phyloP scores from a whole-genome alignment of 192 early-diverging fungal genomes.

The Allomyces arbusculus region DNA sequence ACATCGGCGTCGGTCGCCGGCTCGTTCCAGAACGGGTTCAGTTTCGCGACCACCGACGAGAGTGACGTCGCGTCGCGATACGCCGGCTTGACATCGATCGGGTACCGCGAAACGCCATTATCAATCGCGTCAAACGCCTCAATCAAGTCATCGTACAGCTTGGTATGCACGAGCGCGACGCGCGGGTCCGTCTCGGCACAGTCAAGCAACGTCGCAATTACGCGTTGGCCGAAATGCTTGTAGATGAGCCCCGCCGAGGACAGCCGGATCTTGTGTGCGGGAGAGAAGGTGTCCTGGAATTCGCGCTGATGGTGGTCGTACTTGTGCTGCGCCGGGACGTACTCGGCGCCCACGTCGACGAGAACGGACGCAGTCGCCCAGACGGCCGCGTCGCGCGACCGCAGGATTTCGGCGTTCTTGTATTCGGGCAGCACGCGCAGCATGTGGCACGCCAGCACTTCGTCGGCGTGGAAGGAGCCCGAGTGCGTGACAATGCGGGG shows the following conservation, averaged over 20 bases:
- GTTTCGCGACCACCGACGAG: constrained; percentile 50
- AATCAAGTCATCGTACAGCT: constrained; percentile 69
- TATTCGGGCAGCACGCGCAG: constrained; percentile 41
- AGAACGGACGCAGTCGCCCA: constrained; percentile 64
- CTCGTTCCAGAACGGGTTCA: constrained; percentile 94
- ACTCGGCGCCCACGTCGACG: constrained; percentile 86
- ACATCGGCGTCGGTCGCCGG: constrained; percentile 46
- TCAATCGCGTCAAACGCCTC: constrained; percentile 69
- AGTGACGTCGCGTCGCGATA: constrained; percentile 72
- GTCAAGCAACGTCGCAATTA: constrained; percentile 38
- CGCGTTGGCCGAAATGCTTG: constrained; percentile 83
- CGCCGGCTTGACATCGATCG: constrained; percentile 48
- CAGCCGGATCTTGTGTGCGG: constrained; percentile 57
- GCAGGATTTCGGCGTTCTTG: constrained; percentile 41
- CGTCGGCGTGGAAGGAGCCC: constrained; percentile 27
- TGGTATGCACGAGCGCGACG: constrained; percentile 51
- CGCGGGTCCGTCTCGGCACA: constrained; percentile 22
- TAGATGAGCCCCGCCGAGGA: constrained; percentile 90
- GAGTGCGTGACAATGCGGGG: neutral
- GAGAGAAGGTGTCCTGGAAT: constrained; percentile 69
- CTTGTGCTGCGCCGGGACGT: constrained; percentile 47
- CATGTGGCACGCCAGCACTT: constrained; percentile 79
- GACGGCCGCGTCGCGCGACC: constrained; percentile 62
- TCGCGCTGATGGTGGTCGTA: constrained; percentile 93
- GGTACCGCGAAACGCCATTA: constrained; percentile 83